Evolutionary conservation across 768 basidiomycete genomes (phyloP).

Genomic region (Kwoniella shandongensis): DNA sequence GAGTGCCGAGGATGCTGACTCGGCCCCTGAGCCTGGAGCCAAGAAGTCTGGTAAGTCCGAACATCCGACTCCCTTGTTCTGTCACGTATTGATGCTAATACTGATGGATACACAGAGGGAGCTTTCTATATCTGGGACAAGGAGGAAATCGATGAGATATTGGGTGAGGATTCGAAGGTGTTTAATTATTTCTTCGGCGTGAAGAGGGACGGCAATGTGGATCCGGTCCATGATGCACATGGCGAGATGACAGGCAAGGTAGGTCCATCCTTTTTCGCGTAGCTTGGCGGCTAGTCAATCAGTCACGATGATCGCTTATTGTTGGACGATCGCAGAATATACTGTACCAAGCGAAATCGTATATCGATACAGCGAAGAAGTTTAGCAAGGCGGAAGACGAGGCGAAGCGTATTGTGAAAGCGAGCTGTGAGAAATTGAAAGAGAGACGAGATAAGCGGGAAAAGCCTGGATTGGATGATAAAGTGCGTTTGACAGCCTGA

Average conservation of each 20-base stretch:
- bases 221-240: constrained; percentile 54
- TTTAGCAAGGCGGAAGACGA: constrained; percentile 28
- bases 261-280: constrained; percentile 7
- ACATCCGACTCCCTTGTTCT: no score
- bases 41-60: constrained; percentile 39
- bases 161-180: constrained; percentile 47
- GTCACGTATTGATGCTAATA: background rate
- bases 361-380: constrained; percentile 21
- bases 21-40: constrained; percentile 47
- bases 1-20: constrained; percentile 57
- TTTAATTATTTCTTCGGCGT: constrained; percentile 54
- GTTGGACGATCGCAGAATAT: constrained; percentile 36
- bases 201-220: constrained; percentile 54
- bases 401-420: constrained; percentile 32
- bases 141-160: constrained; percentile 49
- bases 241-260: constrained; percentile 54
- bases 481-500: constrained; percentile 22
- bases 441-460: constrained; percentile 53
- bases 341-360: constrained; percentile 30
- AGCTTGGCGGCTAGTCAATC: background rate
- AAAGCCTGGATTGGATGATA: constrained; percentile 57
- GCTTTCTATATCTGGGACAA: constrained; percentile 56
- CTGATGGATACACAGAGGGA: constrained; percentile 43
- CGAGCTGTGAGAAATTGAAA: constrained; percentile 40
- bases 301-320: background rate